A percentile compares a stretch with the other conserved stretches of the same genome.
Evolutionary conservation across 805 yeast genomes (phyloP).

Genomic region (Hanseniaspora clermontiae): DNA sequence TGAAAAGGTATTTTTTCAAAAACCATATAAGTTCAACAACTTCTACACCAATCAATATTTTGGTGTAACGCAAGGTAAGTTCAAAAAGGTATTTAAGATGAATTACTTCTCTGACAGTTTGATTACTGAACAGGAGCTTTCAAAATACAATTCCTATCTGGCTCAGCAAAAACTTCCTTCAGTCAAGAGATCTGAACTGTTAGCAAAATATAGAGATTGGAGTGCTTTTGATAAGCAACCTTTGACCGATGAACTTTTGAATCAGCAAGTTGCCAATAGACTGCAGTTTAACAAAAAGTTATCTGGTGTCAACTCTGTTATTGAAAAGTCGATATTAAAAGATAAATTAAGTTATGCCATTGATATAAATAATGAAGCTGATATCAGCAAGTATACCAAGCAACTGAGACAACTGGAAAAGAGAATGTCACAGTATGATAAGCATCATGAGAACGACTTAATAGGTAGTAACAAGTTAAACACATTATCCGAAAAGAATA

Average conservation of each 20-base stretch:
- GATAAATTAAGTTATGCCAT: constrained; percentile 66
- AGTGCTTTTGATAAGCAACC: constrained; percentile 50
- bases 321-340: constrained; percentile 55
- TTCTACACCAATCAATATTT: constrained; percentile 46
- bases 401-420: constrained; percentile 34
- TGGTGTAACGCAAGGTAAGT: constrained; percentile 71
- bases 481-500: constrained; percentile 71
- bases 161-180: constrained; percentile 36
- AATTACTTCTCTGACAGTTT: constrained; percentile 67
- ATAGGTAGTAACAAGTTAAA: constrained; percentile 40
- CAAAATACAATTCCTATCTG: constrained; percentile 50
- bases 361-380: constrained; percentile 39
- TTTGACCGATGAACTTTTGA: constrained; percentile 60
- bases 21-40: constrained; percentile 40
- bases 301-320: constrained; percentile 62
- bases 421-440: constrained; percentile 28
- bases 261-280: constrained; percentile 64
- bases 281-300: constrained; percentile 45
- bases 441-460: constrained; percentile 31
- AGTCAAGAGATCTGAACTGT: constrained; percentile 54
- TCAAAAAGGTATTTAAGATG: constrained; percentile 63
- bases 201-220: constrained; percentile 51
- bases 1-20: constrained; percentile 45
- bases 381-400: constrained; percentile 35
- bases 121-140: constrained; percentile 59